Evolutionary conservation across 2,329 filamentous ascomycete genomes (phyloP).

Genomic region (Blumeriella jaapii): DNA sequence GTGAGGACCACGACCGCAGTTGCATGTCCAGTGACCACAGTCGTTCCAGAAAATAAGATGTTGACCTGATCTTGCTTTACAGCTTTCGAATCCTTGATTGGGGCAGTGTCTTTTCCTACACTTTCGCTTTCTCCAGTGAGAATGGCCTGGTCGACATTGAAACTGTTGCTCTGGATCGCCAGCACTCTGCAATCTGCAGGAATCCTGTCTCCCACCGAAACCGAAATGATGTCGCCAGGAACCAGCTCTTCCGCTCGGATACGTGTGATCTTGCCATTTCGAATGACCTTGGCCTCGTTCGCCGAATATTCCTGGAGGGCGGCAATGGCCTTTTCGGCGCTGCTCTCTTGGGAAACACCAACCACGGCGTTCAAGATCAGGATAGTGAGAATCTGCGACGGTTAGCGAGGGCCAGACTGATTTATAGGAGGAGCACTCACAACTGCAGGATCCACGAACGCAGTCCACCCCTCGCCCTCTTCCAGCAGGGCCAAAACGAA

Average conservation of each 20-base stretch:
- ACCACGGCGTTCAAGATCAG: constrained; percentile 94
- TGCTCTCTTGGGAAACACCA: constrained; percentile 96
- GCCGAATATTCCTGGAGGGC: constrained; percentile 98
- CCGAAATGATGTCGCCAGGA: constrained; percentile 80
- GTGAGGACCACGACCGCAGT: constrained; percentile 85
- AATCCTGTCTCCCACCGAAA: constrained; percentile 84
- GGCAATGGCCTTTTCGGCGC: constrained; percentile 95
- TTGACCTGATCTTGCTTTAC: constrained; percentile 97
- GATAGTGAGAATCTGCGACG: constrained; percentile 76
- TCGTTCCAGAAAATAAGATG: constrained; percentile 97
- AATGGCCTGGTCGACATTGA: constrained; percentile 92
- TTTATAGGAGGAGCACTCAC: constrained; percentile 42
- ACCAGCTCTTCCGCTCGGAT: constrained; percentile 96
- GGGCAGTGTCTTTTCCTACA: constrained; percentile 67
- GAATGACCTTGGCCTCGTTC: constrained; percentile 89
- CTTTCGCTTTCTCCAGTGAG: constrained; percentile 97
- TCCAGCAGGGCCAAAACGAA: constrained; percentile 91
- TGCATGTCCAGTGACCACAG: constrained; percentile 87
- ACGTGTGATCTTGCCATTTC: constrained; percentile 61
- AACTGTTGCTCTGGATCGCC: constrained; percentile 91
- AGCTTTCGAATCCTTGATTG: constrained; percentile 65
- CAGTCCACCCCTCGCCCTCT: constrained; percentile 86
- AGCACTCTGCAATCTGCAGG: constrained; percentile 89
- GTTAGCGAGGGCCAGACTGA: constrained; percentile 10
- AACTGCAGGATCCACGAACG: constrained; percentile 91